Evolutionary conservation across 2,329 filamentous ascomycete species (phyloP), one percentile per base, ranked within the genome.

Genomic region (Ophiocordyceps polyrhachis-furcata): DNA sequence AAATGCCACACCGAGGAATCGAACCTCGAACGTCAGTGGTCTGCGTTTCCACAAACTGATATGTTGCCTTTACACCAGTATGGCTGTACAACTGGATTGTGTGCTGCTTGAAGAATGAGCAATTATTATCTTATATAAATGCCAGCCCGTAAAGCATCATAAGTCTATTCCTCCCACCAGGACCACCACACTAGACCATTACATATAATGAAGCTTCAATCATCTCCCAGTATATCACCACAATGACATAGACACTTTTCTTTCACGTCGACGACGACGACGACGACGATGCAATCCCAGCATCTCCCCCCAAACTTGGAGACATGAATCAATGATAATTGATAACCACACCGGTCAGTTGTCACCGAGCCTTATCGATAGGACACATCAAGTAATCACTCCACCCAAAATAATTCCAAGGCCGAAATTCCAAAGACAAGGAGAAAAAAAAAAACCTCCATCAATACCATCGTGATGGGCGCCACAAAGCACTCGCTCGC

Each of bases 401-500:
- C 25, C 25, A 28, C 25, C 25, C 25, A 28, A 25, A 25, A 8
- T 5, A 25, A 25, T 25, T 25, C 23, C 4, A 4, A 25, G 23
- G 4, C 4, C 23, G 23, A 25, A 4, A 5, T 8, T 25, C 23
- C 9, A 17, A 9, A 28, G 9, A 11, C 4, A 28, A 11, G 9
- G 14, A 9, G 25, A 28, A 28, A n/a, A 37, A 37, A 17, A 37
- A 35, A 35, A 35, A 13, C 11, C 32, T 19, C 14, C 35, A 11
- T 11, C 35, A 38, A 38, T 17, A 19, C 5, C 35, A 15, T 32
- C 40, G 43, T 28, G 45, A 66, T 66, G 63, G 62, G 62, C 41
- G 63, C 63, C 15, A 63, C 62, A 19, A 66, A 66, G 52, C 63
- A 62, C 48, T 48, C 52, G 17, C 56, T 62, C 50, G 56, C 56